A percentile compares a stretch with the other conserved stretches of the same genome.
These are phyloP conservation scores for rapeseed (Brassica napus) DNA, from an alignment of 345 rosid genomes.

Conservation along the genomic window DNA sequence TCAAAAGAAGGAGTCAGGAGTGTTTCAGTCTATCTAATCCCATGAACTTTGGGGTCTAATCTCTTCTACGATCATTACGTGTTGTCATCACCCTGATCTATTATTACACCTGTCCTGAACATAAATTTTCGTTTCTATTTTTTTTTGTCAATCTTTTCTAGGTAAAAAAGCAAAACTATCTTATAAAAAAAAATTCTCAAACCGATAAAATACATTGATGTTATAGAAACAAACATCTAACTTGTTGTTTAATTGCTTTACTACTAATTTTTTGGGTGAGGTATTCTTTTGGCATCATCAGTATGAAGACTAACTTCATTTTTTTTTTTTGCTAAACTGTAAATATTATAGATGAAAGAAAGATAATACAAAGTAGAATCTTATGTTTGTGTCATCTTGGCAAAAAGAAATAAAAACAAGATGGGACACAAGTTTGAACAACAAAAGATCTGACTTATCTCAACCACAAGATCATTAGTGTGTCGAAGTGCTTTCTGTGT, in stretches of 20 bases:
- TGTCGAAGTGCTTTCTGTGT: too few relatives aligned
- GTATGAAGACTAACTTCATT: not conserved
- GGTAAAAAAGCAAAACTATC: not conserved
- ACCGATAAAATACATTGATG: not conserved
- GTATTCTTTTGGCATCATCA: not conserved
- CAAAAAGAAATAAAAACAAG: too few relatives aligned
- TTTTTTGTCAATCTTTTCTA: too few relatives aligned
- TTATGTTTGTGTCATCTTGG: too few relatives aligned
- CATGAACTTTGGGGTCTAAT: constrained; percentile 32
- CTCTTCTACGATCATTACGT: constrained; percentile 18
- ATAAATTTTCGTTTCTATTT: not conserved
- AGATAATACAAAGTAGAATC: too few relatives aligned
- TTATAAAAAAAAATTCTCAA: not conserved
- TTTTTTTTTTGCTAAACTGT: too few relatives aligned
- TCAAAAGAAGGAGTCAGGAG: constrained; percentile 19
- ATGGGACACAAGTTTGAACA: too few relatives aligned
- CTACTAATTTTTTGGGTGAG: not conserved
- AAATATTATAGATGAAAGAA: too few relatives aligned
- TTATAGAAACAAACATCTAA: not conserved
- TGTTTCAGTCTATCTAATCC: constrained; percentile 34
- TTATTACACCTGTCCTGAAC: constrained; percentile 1
- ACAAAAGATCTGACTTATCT: too few relatives aligned
- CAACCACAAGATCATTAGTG: too few relatives aligned
- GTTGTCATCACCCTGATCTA: constrained; percentile 26
- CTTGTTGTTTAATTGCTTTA: not conserved